phyloP scores from a whole-genome alignment of 2,329 filamentous ascomycete species.

The Chrysosporium keratinophilum region DNA sequence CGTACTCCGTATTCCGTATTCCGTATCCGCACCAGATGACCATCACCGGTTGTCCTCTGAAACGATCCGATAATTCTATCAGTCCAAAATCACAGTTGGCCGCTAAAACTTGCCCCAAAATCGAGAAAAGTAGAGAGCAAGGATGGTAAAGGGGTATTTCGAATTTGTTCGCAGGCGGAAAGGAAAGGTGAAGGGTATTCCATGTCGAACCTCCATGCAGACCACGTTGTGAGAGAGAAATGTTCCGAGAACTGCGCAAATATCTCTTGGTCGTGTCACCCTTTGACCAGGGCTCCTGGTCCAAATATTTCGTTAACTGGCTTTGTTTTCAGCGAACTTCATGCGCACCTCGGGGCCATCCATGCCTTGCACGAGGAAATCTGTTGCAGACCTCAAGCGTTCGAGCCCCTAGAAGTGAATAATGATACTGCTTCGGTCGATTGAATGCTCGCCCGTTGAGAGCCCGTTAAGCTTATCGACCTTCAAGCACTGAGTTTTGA shows the following conservation, averaged over 20 bases:
- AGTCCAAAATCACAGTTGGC: background rate
- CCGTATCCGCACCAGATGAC: background rate
- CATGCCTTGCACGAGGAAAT: background rate
- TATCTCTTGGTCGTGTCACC: background rate
- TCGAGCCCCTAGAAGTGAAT: background rate
- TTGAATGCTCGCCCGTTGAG: no score
- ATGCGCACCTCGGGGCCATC: background rate
- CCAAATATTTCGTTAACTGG: background rate
- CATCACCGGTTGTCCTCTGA: background rate
- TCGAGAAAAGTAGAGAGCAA: background rate
- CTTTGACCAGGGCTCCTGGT: conserved; percentile 5
- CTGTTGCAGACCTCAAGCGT: background rate
- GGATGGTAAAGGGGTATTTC: background rate
- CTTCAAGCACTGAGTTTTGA: background rate
- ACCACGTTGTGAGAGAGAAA: background rate
- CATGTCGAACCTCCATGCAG: background rate
- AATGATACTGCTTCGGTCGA: background rate
- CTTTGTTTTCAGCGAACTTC: background rate
- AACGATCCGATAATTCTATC: background rate
- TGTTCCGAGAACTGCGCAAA: background rate
- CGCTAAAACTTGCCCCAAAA: conserved; percentile 6
- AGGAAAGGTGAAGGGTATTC: background rate
- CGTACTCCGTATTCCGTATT: background rate
- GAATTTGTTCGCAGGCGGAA: background rate
- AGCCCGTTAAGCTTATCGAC: background rate